Evolutionary conservation across 345 rosid species (phyloP), one percentile per base, ranked within the genome.

Genomic region (Capsella bursapastoris): DNA sequence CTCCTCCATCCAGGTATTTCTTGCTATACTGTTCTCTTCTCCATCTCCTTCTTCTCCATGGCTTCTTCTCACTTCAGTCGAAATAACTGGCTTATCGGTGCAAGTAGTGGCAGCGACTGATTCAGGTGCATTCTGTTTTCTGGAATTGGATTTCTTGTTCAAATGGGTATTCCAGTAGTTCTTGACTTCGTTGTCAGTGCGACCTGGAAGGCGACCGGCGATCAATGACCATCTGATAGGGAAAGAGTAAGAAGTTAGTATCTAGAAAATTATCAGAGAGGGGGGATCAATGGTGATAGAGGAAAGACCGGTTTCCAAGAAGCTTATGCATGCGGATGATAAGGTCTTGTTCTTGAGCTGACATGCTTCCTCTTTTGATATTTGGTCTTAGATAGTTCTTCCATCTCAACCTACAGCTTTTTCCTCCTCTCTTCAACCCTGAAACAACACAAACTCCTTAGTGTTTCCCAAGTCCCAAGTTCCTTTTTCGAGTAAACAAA

Each of bases 141-240:
- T 82, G 16, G 55, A 9, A 44, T 16, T 71, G 34, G 71, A 15
- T 64, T 81, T 84, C 86, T 86, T 91, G 85, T 83, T 89, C 82
- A 89, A 79, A 92, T 89, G 93, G 41, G 97, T 89, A 84, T 92
- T 89, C 97, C 96, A 92, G 69, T 89, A 89, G 88, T 92, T 92
- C 79, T 92, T 89, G 73, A 89, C 90, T 66, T 92, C 97, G 31
- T 92, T 92, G 59, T 92, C 97, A 6, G 96, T 92, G 44, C 97
- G 85, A 74, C 97, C 97, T 1, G 97, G 97, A 68, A 89, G 89
- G 14, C 96, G 84, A 38, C 97, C 93, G 0, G 96, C 96, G 2
- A 91, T 91, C 52, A 91, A 78, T 13, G 97, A 86, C 97, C 93
- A 91, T 63, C 97, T 91, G 32, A 22, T 6, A 11, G 34, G 43